These are phyloP conservation scores for Agaricus sinodeliciosus DNA, from an alignment of 768 basidiomycete species.

Conservation along the genomic window DNA sequence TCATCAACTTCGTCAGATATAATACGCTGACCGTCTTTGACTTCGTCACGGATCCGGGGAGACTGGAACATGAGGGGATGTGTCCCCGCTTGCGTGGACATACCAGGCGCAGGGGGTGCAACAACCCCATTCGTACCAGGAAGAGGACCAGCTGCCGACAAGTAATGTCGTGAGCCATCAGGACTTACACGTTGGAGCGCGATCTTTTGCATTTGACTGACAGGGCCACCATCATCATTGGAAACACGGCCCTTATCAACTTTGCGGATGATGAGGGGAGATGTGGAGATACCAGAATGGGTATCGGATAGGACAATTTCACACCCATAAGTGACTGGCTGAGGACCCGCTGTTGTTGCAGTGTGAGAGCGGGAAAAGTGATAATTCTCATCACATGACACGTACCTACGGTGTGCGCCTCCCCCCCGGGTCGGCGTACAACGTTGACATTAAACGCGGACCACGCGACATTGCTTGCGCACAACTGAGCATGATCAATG, in stretches of 20 bases:
- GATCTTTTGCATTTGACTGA: constrained; percentile 96
- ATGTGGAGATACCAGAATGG: constrained; percentile 78
- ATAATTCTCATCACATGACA: constrained; percentile 46
- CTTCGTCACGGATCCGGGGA: constrained; percentile 75
- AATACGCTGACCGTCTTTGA: constrained; percentile 67
- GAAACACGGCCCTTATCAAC: constrained; percentile 86
- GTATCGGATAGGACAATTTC: constrained; percentile 83
- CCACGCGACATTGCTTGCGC: constrained; percentile 90
- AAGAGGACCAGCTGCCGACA: constrained; percentile 83
- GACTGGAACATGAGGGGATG: constrained; percentile 76
- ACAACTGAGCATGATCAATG: constrained; percentile 74
- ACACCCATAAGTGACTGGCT: constrained; percentile 88
- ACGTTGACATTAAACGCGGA: constrained; percentile 93
- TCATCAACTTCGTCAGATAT: constrained; percentile 91
- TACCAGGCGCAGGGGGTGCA: constrained; percentile 65
- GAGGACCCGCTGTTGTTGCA: constrained; percentile 50
- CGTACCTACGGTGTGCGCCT: constrained; percentile 54
- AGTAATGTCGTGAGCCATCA: constrained; percentile 79
- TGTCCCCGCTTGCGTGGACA: constrained; percentile 70
- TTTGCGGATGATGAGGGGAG: constrained; percentile 84
- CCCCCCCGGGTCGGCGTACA: constrained; percentile 65
- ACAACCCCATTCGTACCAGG: constrained; percentile 69
- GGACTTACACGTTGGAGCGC: constrained; percentile 79
- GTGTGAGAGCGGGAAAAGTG: constrained; percentile 29
- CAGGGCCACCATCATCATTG: constrained; percentile 86